Evolutionary conservation across 179 eudicot genomes (phyloP).

Genomic region (Vitellaria paradoxa): DNA sequence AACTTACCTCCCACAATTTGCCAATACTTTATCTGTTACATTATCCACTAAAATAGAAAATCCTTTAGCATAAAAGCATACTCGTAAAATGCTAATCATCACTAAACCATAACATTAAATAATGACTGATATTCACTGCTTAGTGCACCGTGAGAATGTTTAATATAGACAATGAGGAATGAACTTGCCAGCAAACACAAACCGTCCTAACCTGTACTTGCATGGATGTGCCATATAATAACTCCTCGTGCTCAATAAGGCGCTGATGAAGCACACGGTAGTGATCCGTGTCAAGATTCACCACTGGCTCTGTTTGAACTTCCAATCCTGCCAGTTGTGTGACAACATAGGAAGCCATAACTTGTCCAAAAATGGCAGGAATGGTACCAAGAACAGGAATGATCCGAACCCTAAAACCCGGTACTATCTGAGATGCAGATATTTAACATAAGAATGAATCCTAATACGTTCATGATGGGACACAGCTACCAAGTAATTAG

Average conservation of each 20-base stretch:
- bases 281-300: slow-evolving; percentile 87
- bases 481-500: not conserved
- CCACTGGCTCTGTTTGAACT: slow-evolving; percentile 87
- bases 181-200: not conserved
- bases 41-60: not conserved
- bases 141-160: not conserved
- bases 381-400: slow-evolving; percentile 95
- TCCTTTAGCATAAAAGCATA: not conserved
- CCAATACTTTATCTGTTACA: not conserved
- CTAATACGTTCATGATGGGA: not conserved
- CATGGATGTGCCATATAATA: slow-evolving; percentile 70
- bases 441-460: slow-evolving; percentile 9
- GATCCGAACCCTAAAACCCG: slow-evolving; percentile 96
- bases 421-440: slow-evolving; percentile 67
- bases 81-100: not conserved
- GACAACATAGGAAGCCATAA: slow-evolving; percentile 91
- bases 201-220: slow-evolving; percentile 69
- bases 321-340: slow-evolving; percentile 82
- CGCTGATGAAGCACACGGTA: slow-evolving; percentile 86
- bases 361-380: slow-evolving; percentile 97
- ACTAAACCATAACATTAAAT: not conserved
- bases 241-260: slow-evolving; percentile 91
- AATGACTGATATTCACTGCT: not conserved
- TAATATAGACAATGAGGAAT: not conserved
- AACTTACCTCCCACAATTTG: not conserved